Base-by-base conservation (phyloP, 1,284 basidiomycete species). In the Tilletia caries region DNA sequence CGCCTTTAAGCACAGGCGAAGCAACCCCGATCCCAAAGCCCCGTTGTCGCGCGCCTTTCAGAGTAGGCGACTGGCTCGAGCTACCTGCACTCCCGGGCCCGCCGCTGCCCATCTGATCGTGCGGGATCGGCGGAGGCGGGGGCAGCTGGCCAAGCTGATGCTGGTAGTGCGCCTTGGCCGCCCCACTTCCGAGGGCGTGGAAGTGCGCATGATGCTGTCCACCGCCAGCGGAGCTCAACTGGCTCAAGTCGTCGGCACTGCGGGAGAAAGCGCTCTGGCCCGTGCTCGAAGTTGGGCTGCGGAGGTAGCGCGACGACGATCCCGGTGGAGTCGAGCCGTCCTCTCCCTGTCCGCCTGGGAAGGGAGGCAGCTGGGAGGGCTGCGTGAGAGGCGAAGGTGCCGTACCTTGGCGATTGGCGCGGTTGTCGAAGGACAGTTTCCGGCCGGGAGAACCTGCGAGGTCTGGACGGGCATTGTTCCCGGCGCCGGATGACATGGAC, bases 221-320 rank as follows among this genome's bases (percentile, higher is more conserved):
- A 41, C 37, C 37, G 15, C 37, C 37, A 1, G 37, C 37, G 10
- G 37, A 41, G 10, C 37, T 15, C 37, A 41, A 10, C 37, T 41
- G 37, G 15, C 66, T 72, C 64, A 80, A 70, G 50, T 80, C 77
- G 52, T 80, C 79, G 44, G 77, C 79, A 48, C 79, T 80, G 48
- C 77, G 71, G 20, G 79, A 79, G 62, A 75, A 79, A 15, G 58
- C 58, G 23, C 58, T 29, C 32, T 29, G 27, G 0, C 58, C 58
- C 0, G 58, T 37, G 69, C 73, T 74, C 41, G 74, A 60, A 2
- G 71, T 69, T 13, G 76, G 75, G 41, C 74, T 76, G 29, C 77
- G 79, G 23, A 77, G 78, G 29, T 71, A 74, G 18, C 78, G 68
- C 15, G 71, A 41, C 15, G 71, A 41, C 37, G 37, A 41, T 6